Evolutionary conservation across 768 basidiomycete species (phyloP), one percentile per base, ranked within the genome.

Genomic region (Phylloporus sp.): DNA sequence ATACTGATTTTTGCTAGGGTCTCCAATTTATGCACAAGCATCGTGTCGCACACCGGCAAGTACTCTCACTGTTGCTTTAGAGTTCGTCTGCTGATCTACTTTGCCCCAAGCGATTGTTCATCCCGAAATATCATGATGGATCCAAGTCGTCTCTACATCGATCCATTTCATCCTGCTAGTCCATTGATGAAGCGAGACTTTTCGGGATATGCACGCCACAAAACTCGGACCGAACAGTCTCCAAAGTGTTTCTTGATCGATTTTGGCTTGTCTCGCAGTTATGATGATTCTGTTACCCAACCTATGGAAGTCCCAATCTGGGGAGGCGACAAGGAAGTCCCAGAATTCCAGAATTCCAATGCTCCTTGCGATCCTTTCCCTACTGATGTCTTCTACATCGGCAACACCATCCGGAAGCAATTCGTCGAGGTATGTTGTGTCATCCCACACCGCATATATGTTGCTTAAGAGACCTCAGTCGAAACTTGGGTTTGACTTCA

Each of bases 371-470:
- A 76, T 49, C 71, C 72, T 1, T 77, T 76, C 44, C 61, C 67
- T 1, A 68, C 68, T 0, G 76, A 77, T 23, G 60, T 78, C 3
- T 77, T 72, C 48, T 68, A 68, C 39, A 48, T 74, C 2, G 73
- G 73, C 0, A 75, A 74, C 50, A 17, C 66, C 15, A 59, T 73
- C 40, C 52, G 56, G 15, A 43, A 46, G 32, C 50, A 68, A 17
- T 67, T 73, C 42, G 15, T 66, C 0, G 49, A 65, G 42, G 70
- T 72, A 33, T 13, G 20, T 28, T 11, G 2, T 28, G 4, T n/a
- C 2, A 29, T 26, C 3, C 1, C 1, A n/a, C n/a, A 4, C 5
- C n/a, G 13, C n/a, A 32, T 32, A 32, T n/a, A 3, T 9, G 7
- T 32, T 3, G 28, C 20, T 55, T 24, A 45, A 6, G n/a, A 4